These are phyloP conservation scores for Talinum fruticosum DNA, from an alignment of 148 eudicot genomes.

Conservation along the genomic window DNA sequence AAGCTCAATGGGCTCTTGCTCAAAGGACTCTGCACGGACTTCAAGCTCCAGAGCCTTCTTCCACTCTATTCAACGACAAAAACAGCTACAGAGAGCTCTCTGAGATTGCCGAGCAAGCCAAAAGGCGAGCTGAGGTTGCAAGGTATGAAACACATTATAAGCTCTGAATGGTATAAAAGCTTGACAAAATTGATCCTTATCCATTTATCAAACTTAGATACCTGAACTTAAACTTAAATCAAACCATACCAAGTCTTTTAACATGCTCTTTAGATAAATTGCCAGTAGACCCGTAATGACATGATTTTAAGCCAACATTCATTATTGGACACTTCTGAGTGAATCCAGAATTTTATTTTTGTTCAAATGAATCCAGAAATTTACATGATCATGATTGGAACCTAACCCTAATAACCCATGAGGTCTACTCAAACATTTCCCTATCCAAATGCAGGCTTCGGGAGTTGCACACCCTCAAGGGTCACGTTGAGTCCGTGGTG, in stretches of 20 bases:
- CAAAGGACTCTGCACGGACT: slow-evolving; percentile 90
- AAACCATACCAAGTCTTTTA: neutral
- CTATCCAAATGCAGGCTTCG: slow-evolving; percentile 50
- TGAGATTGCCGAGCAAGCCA: slow-evolving; percentile 93
- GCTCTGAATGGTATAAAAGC: neutral
- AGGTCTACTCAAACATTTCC: neutral
- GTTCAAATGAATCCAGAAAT: neutral
- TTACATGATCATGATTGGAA: neutral
- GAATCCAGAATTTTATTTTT: neutral
- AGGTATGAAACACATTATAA: slow-evolving; percentile 37
- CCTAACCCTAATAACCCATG: neutral
- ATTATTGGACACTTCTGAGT: neutral
- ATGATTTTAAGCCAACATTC: neutral
- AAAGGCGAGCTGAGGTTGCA: slow-evolving; percentile 90
- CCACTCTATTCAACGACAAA: slow-evolving; percentile 58
- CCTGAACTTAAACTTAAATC: neutral
- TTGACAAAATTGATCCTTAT: neutral
- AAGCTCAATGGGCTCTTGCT: slow-evolving; percentile 94
- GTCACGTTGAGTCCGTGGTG: slow-evolving; percentile 88
- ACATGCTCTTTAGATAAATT: too few species aligned
- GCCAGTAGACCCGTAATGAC: neutral
- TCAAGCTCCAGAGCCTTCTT: slow-evolving; percentile 64
- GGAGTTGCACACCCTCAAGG: slow-evolving; percentile 88
- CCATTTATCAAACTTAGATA: neutral
- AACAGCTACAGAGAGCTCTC: slow-evolving; percentile 75